phyloP scores from a whole-genome alignment of 2,329 filamentous ascomycete species.

The Aspergillus fumigatiaffinis region DNA sequence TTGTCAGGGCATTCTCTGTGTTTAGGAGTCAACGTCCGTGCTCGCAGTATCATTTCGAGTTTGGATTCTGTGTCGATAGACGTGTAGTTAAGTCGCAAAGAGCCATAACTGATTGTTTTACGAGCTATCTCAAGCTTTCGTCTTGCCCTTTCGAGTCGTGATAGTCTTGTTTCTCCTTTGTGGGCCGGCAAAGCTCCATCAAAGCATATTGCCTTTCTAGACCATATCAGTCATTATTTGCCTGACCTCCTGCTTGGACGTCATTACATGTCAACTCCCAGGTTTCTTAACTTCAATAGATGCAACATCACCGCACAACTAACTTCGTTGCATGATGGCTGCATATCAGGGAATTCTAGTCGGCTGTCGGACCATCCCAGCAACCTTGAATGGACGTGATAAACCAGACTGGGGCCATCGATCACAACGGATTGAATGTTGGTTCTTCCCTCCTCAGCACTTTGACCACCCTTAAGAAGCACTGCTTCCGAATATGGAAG shows the following conservation, averaged over 20 bases:
- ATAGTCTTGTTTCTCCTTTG: conserved; percentile 61
- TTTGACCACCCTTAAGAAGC: conserved; percentile 11
- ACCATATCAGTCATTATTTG: conserved; percentile 7
- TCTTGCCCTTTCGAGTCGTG: conserved; percentile 58
- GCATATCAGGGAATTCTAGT: conserved; percentile 47
- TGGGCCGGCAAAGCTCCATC: conserved; percentile 71
- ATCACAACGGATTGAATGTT: conserved; percentile 48
- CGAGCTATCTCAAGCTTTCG: conserved; percentile 53
- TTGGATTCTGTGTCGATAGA: conserved; percentile 5
- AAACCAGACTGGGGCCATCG: conserved; percentile 76
- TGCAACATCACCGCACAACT: conserved; percentile 58
- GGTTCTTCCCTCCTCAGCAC: conserved; percentile 6
- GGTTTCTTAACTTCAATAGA: conserved; percentile 56
- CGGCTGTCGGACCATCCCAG: conserved; percentile 37
- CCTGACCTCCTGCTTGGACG: conserved; percentile 22
- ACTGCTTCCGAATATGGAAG: conserved; percentile 27
- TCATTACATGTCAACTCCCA: conserved; percentile 68
- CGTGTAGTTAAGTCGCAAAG: conserved; percentile 12
- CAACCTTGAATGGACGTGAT: conserved; percentile 63
- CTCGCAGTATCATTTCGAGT: conserved; percentile 24
- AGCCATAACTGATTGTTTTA: conserved; percentile 29
- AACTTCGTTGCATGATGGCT: conserved; percentile 62
- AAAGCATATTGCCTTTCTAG: conserved; percentile 70
- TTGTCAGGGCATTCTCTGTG: conserved; percentile 47
- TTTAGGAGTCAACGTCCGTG: conserved; percentile 20